Conservation (phyloP, 768 basidiomycete genomes). For the Postia placenta region DNA sequence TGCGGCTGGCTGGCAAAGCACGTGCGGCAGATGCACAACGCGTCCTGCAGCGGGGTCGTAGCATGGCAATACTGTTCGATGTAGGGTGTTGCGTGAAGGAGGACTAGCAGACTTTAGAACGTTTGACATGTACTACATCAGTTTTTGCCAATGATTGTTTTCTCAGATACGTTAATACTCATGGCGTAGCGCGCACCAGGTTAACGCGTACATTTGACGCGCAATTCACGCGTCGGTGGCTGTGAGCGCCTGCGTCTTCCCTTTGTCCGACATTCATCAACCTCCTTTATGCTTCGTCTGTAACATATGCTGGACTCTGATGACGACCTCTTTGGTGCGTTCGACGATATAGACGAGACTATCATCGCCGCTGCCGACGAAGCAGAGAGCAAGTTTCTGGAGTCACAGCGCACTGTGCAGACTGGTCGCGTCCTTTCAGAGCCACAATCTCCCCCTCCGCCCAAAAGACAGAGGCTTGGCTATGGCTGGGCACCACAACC, state of each 20-base stretch:
- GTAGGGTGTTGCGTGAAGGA: background rate
- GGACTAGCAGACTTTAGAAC: background rate
- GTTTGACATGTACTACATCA: too few relatives aligned
- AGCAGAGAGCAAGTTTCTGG: conserved; percentile 39
- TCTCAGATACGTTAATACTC: too few relatives aligned
- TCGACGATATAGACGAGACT: conserved; percentile 57
- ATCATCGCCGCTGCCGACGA: conserved; percentile 56
- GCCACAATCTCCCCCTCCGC: conserved; percentile 23
- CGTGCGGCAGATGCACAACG: too few relatives aligned
- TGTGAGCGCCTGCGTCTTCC: background rate
- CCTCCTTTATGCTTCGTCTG: background rate
- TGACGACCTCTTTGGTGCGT: conserved; percentile 46
- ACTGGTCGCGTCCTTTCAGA: conserved; percentile 23
- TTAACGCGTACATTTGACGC: too few relatives aligned
- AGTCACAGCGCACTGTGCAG: conserved; percentile 9
- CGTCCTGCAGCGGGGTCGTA: background rate
- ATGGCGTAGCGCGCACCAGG: too few relatives aligned
- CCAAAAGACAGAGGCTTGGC: conserved; percentile 53
- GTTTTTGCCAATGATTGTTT: too few relatives aligned
- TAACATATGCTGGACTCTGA: conserved; percentile 55
- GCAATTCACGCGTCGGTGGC: background rate
- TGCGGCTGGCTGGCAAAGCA: too few relatives aligned
- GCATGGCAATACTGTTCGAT: background rate
- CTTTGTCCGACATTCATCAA: background rate
- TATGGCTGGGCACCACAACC: conserved; percentile 31